Evolutionary conservation across 225 moss, liverwort and hornwort species (phyloP), one percentile per base, ranked within the genome.

Genomic region (Pseudisothecium myosuroides): DNA sequence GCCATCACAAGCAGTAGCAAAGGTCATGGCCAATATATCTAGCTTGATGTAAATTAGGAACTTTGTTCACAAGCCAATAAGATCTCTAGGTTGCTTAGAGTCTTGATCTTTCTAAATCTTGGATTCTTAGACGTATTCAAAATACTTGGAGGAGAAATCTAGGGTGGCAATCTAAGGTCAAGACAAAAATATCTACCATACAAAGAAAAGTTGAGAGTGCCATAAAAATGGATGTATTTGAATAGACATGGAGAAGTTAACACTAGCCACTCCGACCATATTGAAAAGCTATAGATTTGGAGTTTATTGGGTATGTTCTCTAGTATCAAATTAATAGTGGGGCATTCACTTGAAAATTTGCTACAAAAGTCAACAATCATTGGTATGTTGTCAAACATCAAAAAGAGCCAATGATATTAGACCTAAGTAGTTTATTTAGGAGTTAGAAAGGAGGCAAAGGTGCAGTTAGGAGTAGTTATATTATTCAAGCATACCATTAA

Each of bases 301-400:
- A 52, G 3, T 34, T 24, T 14, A 36, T 34, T 52, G 14, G 22
- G 3, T 22, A 52, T 0, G 0, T 52, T 52, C 6, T 59, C 31
- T 17, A 5, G 4, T 29, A 13, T 1, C 2, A 16, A 0, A 2
- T 27, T 27, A 27, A 8, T 6, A 64, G 5, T 28, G 3, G 3
- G 14, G 6, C 31, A 22, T 68, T 31, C 11, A 27, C n/a, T 83
- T 6, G 1, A 29, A 39, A 52, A 76, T 19, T 68, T 29, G 13
- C 14, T 1, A 67, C 0, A 0, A 11, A 26, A 50, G 5, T 9
- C 18, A 43, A 43, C 23, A 43, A 43, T 72, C 72, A 12, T 58
- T 32, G 2, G 2, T 13, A 3, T 71, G 5, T 58, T 17, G 7
- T 26, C 24, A 73, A 73, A 17, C 17, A 72, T 17, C 1, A 16